Evolutionary conservation across 495 filamentous ascomycete genomes (phyloP), one percentile per base, ranked within the genome.

Genomic region (Penicillium roqueforti): DNA sequence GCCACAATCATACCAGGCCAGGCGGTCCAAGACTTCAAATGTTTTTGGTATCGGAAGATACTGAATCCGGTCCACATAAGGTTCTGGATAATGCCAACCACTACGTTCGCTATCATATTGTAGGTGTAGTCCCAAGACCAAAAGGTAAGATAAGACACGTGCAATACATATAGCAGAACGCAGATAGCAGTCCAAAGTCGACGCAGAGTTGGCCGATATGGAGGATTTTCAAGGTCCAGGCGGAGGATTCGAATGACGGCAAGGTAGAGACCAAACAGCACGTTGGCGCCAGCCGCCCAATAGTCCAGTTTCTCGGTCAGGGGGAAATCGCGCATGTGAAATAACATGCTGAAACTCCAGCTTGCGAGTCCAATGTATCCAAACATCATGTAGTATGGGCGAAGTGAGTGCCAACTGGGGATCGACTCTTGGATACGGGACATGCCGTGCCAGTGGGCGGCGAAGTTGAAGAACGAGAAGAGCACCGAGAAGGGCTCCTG

Each of bases 61-160:
- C 88, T 92, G 69, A 95, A 97, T 58, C 78, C 83, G 13, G 80
- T 89, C 93, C 93, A 98, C 50, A 98, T 64, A 5, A 84, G 39
- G 57, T 97, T 96, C 66, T 88, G 86, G 25, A 95, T 66, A 43
- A 88, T 76, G 0, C 93, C 93, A 22, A 88, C 80, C 11, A 81
- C 84, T 23, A 98, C 88, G 61, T 97, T 97, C 16, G 91, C 95
- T 2, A 84, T 82, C 92, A 97, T 98, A 61, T 98, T 98, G 73
- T 98, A 98, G 3, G 84, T 85, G 65, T 98, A 98, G 66, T 97
- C 87, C 90, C 93, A 98, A 25, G 76, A 76, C 80, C 88, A 86
- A 55, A 90, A 81, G 60, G 82, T 88, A 42, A 98, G 79, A 67
- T 96, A 98, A 53, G 76, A 80, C 47, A 95, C 87, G 64, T 98